Percentiles rank a stretch among this genome's conserved stretches.
Evolutionary conservation across 1,284 basidiomycete species (phyloP).

Genomic region (Vanrija sp.): DNA sequence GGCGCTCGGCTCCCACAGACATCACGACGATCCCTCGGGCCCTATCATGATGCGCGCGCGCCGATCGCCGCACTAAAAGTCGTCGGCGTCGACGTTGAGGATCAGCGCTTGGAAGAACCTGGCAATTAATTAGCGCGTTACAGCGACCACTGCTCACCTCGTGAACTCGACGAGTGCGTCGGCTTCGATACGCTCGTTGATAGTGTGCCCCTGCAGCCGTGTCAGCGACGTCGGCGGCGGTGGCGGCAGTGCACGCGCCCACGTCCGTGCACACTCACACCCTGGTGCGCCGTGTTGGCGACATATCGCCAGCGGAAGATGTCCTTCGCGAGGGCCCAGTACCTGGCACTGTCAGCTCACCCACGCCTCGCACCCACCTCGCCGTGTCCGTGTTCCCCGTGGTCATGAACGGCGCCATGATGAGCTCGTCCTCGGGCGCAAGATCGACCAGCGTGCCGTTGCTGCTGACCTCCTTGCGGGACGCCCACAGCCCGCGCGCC

Average conservation of each 20-base stretch:
- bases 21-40: no score
- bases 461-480: slow-evolving; percentile 1
- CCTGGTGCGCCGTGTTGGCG: slow-evolving; percentile 4
- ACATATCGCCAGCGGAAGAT: slow-evolving; percentile 23
- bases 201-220: slow-evolving; percentile 21
- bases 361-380: background rate
- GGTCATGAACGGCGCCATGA: slow-evolving; percentile 24
- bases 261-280: slow-evolving; percentile 9
- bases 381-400: slow-evolving; percentile 30
- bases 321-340: slow-evolving; percentile 20
- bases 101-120: slow-evolving; percentile 28
- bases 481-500: slow-evolving; percentile 17
- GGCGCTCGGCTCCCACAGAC: no score
- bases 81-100: slow-evolving; percentile 25
- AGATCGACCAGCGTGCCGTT: slow-evolving; percentile 10
- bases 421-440: slow-evolving; percentile 17
- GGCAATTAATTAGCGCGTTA: background rate
- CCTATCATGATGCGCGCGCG: no score
- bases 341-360: background rate
- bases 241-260: background rate
- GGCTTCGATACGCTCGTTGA: slow-evolving; percentile 31
- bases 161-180: slow-evolving; percentile 25
- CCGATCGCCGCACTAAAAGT: background rate
- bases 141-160: background rate
- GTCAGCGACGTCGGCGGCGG: background rate